Conservation (phyloP, 768 basidiomycete genomes). For the Panaeolus cyanescens region DNA sequence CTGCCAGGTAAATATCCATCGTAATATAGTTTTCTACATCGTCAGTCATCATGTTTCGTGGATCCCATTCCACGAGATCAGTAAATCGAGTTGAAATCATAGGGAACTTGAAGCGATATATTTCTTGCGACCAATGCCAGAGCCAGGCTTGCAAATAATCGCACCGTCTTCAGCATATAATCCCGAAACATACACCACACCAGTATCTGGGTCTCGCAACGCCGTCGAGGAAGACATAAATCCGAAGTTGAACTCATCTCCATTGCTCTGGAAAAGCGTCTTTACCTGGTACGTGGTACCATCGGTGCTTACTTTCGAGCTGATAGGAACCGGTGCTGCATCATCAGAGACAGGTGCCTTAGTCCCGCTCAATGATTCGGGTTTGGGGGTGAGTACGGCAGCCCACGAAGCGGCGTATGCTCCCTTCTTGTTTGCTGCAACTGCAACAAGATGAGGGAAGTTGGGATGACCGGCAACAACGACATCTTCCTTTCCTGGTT, state of each 20-base stretch:
- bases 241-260: slow-evolving; percentile 37
- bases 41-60: too few species aligned
- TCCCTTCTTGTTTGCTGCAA: slow-evolving; percentile 46
- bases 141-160: slow-evolving; percentile 43
- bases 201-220: slow-evolving; percentile 50
- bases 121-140: slow-evolving; percentile 5
- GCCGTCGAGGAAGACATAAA: slow-evolving; percentile 58
- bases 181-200: slow-evolving; percentile 54
- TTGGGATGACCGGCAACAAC: slow-evolving; percentile 70
- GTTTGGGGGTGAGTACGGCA: slow-evolving; percentile 39
- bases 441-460: slow-evolving; percentile 49
- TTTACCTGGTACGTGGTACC: slow-evolving; percentile 41
- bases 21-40: too few species aligned
- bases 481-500: slow-evolving; percentile 31
- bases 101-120: background rate
- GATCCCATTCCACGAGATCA: background rate
- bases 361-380: background rate
- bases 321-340: slow-evolving; percentile 50
- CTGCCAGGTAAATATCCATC: too few species aligned
- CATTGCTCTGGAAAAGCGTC: slow-evolving; percentile 77
- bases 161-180: slow-evolving; percentile 58
- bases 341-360: slow-evolving; percentile 32
- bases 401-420: slow-evolving; percentile 60
- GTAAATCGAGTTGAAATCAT: slow-evolving; percentile 1
- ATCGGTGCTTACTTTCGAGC: slow-evolving; percentile 36